Evolutionary conservation across 106 monocot species (phyloP), one percentile per base, ranked within the genome.

Genomic region (Dendrobium chrysotoxum): DNA sequence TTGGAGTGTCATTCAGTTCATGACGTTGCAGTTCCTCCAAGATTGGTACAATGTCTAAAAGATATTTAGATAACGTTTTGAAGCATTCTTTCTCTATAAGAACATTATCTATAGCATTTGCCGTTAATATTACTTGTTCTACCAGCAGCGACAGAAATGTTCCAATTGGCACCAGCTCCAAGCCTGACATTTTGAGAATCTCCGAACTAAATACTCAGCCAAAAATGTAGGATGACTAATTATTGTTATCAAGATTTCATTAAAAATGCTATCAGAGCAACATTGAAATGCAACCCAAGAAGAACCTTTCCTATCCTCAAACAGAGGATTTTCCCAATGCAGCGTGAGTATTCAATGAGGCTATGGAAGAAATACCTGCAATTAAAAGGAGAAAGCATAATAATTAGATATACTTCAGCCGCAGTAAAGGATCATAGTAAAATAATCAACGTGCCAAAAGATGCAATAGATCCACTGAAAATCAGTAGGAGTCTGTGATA

Each of bases 161-260:
- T 70, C 82, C 82, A 26, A 82, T 82, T 71, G 82, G 82, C 20
- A 82, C 65, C 30, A 82, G 39, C 70, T 82, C 82, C 77, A 78
- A 18, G n/a, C 74, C 74, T 75, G 74, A 75, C 74, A 75, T 75
- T 75, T 41, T 75, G 74, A 75, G 12, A 75, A 75, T 42, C 12
- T 20, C 3, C 7, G 9, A 73, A 28, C 42, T 42, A 75, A 41
- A 42, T 42, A 8, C 74, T 75, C 71, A 71, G 21, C 38, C 25
- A 50, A 9, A 25, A 25, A 65, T 8, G 5, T 25, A 25, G 4
- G 1, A 1, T 64, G n/a, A 64, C 9, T 25, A 23, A 64, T 50
- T 50, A 3, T 50, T 13, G 13, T 50, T 15, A 50, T 50, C 50
- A 13, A 15, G 50, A 50, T 15, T 50, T 50, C 1, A 50, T 64